A percentile compares a stretch with the other conserved stretches of the same genome.
Evolutionary conservation across 805 yeast species (phyloP).

Genomic region (Tetrapisispora namnaoensis): DNA sequence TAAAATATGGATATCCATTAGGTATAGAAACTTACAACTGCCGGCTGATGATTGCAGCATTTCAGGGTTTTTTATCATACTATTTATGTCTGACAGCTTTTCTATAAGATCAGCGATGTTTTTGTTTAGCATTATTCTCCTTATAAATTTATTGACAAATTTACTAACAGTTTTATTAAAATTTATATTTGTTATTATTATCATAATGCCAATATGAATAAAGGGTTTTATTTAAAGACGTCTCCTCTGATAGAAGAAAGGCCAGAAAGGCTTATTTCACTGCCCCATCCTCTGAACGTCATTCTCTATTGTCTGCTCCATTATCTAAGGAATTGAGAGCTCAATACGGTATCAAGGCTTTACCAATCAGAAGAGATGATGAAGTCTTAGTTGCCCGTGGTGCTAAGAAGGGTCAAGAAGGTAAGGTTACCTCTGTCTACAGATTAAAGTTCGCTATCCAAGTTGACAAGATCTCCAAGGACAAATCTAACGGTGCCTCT

Average conservation of each 20-base stretch:
- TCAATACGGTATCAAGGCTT: constrained; percentile 89
- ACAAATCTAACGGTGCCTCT: constrained; percentile 96
- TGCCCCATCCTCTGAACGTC: constrained; percentile 94
- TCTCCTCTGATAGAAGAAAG: constrained; percentile 98
- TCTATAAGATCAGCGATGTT: no score
- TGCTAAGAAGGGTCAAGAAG: constrained; percentile 98
- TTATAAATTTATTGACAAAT: neutral
- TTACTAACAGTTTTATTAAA: constrained; percentile 18
- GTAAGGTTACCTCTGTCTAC: constrained; percentile 95
- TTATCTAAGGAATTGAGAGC: constrained; percentile 97
- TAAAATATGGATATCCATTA: no score
- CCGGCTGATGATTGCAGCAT: no score
- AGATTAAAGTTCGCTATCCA: constrained; percentile 96
- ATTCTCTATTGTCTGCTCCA: constrained; percentile 94
- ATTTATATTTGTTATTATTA: neutral
- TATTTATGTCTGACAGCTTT: no score
- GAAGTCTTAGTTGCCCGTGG: constrained; percentile 95
- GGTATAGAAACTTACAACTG: no score
- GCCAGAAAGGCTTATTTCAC: constrained; percentile 99
- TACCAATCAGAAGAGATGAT: constrained; percentile 97
- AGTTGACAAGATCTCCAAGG: constrained; percentile 94
- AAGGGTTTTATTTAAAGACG: constrained; percentile 47
- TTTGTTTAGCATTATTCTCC: neutral
- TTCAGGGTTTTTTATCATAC: no score
- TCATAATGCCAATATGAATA: neutral